Evolutionary conservation across 345 rosid species (phyloP).

Genomic region (Erysimum cheiranthoides): DNA sequence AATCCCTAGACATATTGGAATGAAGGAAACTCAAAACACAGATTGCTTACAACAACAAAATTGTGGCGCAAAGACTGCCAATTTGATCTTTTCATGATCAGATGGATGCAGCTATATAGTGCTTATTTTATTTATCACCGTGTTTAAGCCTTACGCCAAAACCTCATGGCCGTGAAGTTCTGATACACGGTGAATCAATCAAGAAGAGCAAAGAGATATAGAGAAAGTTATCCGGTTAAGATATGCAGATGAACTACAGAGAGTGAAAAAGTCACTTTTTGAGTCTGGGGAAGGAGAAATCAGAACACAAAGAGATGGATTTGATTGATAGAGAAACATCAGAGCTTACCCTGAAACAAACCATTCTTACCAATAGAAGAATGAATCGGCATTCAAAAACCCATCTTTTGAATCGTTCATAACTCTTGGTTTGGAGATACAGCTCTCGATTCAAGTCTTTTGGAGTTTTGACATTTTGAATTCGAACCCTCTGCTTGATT

Average conservation of each 20-base stretch:
- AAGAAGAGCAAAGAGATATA: background rate
- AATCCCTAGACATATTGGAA: background rate
- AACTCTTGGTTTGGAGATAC: background rate
- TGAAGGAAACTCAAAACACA: background rate
- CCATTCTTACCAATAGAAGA: background rate
- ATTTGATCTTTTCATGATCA: constrained; percentile 39
- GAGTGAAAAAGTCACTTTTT: background rate
- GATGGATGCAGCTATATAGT: constrained; percentile 21
- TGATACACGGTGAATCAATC: constrained; percentile 42
- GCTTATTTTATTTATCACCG: constrained; percentile 20
- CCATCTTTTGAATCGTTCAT: background rate
- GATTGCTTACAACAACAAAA: background rate
- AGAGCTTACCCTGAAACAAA: constrained; percentile 5
- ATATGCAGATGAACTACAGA: background rate
- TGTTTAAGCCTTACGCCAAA: constrained; percentile 45
- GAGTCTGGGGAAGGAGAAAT: background rate
- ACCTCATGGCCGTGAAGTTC: constrained; percentile 43
- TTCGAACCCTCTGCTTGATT: background rate
- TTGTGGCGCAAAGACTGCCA: constrained; percentile 32
- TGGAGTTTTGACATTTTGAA: background rate
- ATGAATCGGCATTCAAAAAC: background rate
- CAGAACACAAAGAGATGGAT: background rate
- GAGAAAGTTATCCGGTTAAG: background rate
- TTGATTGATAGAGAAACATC: constrained; percentile 9
- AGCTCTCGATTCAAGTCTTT: background rate